Base-by-base conservation (phyloP, 306 rosid genomes). In the Argentina anserina region DNA sequence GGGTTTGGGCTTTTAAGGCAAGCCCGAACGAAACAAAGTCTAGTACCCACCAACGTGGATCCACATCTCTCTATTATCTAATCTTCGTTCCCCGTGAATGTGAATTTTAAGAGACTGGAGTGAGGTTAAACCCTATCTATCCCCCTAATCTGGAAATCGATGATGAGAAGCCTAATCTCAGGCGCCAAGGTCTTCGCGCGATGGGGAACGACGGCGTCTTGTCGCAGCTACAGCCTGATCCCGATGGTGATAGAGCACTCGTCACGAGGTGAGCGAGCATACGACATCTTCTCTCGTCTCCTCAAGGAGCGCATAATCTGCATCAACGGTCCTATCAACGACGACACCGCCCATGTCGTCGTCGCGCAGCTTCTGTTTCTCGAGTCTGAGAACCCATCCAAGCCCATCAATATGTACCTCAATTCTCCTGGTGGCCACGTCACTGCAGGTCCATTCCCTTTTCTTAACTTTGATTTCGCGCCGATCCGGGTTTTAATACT, bases 181-280 rank as follows among this genome's bases (percentile, higher is more conserved):
- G 72, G 70, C 21, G 69, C 84, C 33, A 85, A 67, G 15, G 43
- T 76, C 33, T 18, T 81, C 0, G 70, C 73, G 0, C 50, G 78
- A 36, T 21, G 76, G 83, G 39, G 13, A 29, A 25, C 65, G 41
- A 58, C 37, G 61, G 1, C 81, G 62, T 74, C 69, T 55, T 77
- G 63, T 8, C 94, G 95, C 7, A 21, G 81, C n/a, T 91, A 83
- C 41, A 71, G 92, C 59, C 18, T 91, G 50, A 83, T 94, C 53
- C 99, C 97, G 0, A 94, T 91, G 99, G 99, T 94, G 56, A 91
- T 94, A 15, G 99, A 94, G 77, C 96, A 88, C 86, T 89, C 99
- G 4, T 94, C 99, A 4, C 73, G 99, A 75, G 97, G 99, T 9
- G 99, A 94, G 81, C 85, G 99, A 21, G 96, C 99, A 0, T 94